These are phyloP conservation scores for Talaromyces thailandensis DNA, from an alignment of 495 filamentous ascomycete genomes.

Conservation along the genomic window DNA sequence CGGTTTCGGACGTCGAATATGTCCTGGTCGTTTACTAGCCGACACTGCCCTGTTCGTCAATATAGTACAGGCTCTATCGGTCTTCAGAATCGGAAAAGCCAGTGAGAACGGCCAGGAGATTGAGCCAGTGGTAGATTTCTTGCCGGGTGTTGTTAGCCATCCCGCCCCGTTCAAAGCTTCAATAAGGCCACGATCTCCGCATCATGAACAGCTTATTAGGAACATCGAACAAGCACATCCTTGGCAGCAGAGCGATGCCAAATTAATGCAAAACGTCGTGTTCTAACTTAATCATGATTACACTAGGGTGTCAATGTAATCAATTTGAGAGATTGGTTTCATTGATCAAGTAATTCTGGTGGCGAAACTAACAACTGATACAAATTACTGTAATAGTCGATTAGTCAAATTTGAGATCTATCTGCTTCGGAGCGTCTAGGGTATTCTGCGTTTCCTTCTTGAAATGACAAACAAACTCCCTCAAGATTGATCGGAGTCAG, in stretches of 20 bases:
- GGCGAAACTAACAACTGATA: background rate
- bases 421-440: background rate
- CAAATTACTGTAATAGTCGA: background rate
- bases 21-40: slow-evolving; percentile 27
- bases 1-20: slow-evolving; percentile 32
- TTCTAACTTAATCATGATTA: background rate
- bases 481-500: background rate
- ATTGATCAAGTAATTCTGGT: background rate
- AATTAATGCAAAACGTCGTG: slow-evolving; percentile 4
- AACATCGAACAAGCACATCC: slow-evolving; percentile 30
- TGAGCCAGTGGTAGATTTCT: slow-evolving; percentile 18
- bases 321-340: background rate
- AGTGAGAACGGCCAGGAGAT: slow-evolving; percentile 19
- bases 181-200: slow-evolving; percentile 22
- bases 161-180: slow-evolving; percentile 24
- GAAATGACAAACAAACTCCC: background rate
- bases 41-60: slow-evolving; percentile 27
- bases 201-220: slow-evolving; percentile 22
- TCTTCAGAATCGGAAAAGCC: slow-evolving; percentile 27
- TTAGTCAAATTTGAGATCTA: background rate
- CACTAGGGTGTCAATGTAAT: background rate
- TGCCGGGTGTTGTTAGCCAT: slow-evolving; percentile 29
- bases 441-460: background rate
- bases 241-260: slow-evolving; percentile 24
- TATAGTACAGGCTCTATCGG: slow-evolving; percentile 23